Evolutionary conservation across 345 rosid genomes (phyloP).

Genomic region (Lumnitzera racemosa): DNA sequence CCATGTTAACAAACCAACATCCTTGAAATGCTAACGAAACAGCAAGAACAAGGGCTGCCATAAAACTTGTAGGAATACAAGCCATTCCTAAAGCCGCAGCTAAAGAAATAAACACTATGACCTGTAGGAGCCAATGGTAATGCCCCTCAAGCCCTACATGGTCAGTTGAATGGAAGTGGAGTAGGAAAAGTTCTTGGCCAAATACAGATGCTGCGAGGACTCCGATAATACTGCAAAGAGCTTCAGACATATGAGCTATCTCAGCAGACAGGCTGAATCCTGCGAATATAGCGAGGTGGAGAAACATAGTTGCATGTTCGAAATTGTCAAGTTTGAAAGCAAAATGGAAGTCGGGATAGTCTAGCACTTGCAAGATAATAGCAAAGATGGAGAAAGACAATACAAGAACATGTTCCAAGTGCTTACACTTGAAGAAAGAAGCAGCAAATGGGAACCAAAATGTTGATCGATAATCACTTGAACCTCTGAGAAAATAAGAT

Average conservation of each 20-base stretch:
- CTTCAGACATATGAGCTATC: constrained; percentile 32
- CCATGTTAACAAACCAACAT: constrained; percentile 84
- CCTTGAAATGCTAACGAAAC: constrained; percentile 71
- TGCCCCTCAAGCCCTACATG: constrained; percentile 87
- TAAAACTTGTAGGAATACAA: constrained; percentile 40
- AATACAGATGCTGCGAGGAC: constrained; percentile 58
- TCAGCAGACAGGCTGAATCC: constrained; percentile 60
- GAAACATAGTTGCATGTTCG: constrained; percentile 84
- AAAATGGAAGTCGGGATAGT: constrained; percentile 44
- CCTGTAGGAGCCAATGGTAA: constrained; percentile 83
- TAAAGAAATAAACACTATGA: constrained; percentile 56
- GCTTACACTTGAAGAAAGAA: constrained; percentile 28
- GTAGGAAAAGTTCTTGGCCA: constrained; percentile 77
- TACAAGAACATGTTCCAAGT: constrained; percentile 50
- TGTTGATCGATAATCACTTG: constrained; percentile 31
- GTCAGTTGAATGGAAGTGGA: constrained; percentile 82
- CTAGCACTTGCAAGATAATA: constrained; percentile 46
- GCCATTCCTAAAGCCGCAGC: constrained; percentile 43
- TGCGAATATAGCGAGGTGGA: constrained; percentile 70
- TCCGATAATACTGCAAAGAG: constrained; percentile 43
- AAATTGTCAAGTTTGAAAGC: constrained; percentile 51
- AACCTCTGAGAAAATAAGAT: constrained; percentile 55
- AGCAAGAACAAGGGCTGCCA: constrained; percentile 51
- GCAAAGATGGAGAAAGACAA: constrained; percentile 51
- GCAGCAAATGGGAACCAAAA: constrained; percentile 51